Evolutionary conservation across 148 eudicot species (phyloP), one percentile per base, ranked within the genome.

Genomic region (Drosera capensis): DNA sequence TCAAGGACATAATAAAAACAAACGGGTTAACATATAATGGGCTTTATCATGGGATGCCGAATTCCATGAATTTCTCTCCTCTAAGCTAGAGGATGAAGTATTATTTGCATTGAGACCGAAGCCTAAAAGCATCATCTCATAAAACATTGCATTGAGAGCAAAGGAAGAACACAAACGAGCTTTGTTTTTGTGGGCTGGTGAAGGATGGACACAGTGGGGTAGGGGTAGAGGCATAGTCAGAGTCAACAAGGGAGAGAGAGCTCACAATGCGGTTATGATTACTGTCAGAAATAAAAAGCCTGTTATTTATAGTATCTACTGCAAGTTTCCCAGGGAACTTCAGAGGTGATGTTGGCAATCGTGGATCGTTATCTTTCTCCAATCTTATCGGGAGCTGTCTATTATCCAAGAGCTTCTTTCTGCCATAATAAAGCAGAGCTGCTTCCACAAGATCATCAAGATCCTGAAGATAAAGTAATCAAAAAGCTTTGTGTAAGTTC

Each of bases 291-390:
- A 88, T 88, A 71, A 88, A 88, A 22, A 88, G 84, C 35, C 94
- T 73, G 42, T 75, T 73, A 64, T 88, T 88, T 54, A 77, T 56
- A 49, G 73, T 64, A 68, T 88, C 97, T 59, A 73, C 73, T 47
- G 82, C 86, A 68, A 88, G 79, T 74, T 88, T 88, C 49, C 86
- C 97, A 3, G 97, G 97, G 67, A 88, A 88, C 66, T 88, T 88
- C 70, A 88, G 57, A 8, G 97, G 94, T 39, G 94, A 88, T 62
- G 79, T 67, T 56, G 78, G 43, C 52, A 88, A 58, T 17, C 92
- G 73, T 23, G 86, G 92, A 75, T 88, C 94, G 51, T 88, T 88
- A 54, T 83, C 86, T 64, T 72, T 83, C 77, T 88, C 97, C 77
- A 88, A 53, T 35, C 65, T 71, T 77, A 80, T 57, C 3, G 97